Evolutionary conservation across 2,329 filamentous ascomycete genomes (phyloP), one percentile per base, ranked within the genome.

Genomic region (Aspergillus chevalieri): DNA sequence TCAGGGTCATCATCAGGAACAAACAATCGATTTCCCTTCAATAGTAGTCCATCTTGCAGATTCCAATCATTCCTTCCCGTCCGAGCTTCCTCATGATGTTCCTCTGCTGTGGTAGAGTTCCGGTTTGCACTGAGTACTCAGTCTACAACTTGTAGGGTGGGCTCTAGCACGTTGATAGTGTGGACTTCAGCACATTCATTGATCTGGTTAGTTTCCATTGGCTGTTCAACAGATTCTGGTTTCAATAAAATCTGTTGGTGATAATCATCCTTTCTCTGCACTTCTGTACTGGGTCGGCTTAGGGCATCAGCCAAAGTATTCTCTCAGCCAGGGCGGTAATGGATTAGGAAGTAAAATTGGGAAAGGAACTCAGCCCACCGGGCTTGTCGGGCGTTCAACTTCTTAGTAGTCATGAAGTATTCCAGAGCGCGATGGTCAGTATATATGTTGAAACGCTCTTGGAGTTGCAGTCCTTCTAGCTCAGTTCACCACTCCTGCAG

Each of bases 381-480:
- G 3, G 49, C 45, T 28, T 55, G 48, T 8, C 50, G 43, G 2
- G 17, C 19, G 19, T 38, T 57, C 10, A 63, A 46, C 5, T 47
- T 21, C 15, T 55, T 54, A 1, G 46, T 59, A 12, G 51, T 51
- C 39, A 55, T 60, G 47, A 67, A 67, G 47, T 60, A 61, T 46
- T 60, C 47, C 9, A 67, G 3, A 1, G 53, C 42, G 57, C 57
- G 42, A 48, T 67, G 59, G 47, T 67, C 62, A 5, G 47, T 58
- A 2, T 57, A 51, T 17, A 66, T 55, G 15, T 43, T 28, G 30
- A 61, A 55, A n/a, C 36, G 38, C 4, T 36, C 30, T 17, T 3
- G 3, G 6, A 10, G 46, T 33, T 47, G 44, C 15, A 36, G 44
- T 5, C 53, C 52, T 53, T 58, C 46, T 15, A 62, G 48, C n/a